Percentiles rank a stretch among this genome's conserved stretches.
Evolutionary conservation across 2,329 filamentous ascomycete genomes (phyloP).

Genomic region (Phyllosticta citribraziliensis): DNA sequence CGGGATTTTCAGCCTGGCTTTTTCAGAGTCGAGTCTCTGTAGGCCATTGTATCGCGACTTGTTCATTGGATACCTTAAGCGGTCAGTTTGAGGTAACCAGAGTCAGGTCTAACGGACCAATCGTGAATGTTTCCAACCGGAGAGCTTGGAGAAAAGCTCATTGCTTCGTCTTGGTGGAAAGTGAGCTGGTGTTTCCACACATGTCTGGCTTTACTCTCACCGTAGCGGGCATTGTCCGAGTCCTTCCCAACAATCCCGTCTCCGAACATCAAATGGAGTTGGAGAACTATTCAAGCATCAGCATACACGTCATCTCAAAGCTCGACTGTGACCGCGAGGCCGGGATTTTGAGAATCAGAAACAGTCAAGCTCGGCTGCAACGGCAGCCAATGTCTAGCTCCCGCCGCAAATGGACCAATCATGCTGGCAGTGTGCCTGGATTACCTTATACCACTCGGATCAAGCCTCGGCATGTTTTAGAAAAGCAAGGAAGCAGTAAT

Average conservation of each 20-base stretch:
- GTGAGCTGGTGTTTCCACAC: conserved; percentile 10
- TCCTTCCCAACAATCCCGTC: conserved; percentile 32
- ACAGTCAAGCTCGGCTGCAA: not conserved
- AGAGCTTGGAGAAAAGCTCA: conserved; percentile 29
- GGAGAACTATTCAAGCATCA: conserved; percentile 19
- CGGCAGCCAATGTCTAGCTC: not conserved
- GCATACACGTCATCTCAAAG: not conserved
- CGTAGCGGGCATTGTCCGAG: conserved; percentile 31
- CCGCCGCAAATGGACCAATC: not conserved
- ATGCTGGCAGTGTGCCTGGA: not conserved
- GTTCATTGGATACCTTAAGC: conserved; percentile 28
- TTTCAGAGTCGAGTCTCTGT: conserved; percentile 30
- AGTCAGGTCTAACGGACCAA: conserved; percentile 16
- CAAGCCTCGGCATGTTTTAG: not conserved
- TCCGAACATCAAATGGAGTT: conserved; percentile 37
- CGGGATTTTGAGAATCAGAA: not conserved
- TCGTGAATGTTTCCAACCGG: conserved; percentile 35
- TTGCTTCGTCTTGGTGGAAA: conserved; percentile 19
- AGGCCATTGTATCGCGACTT: conserved; percentile 34
- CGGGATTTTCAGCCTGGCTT: conserved; percentile 31
- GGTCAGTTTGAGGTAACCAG: not conserved
- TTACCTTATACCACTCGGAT: not conserved
- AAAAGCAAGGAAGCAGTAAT: not conserved
- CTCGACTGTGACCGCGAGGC: not conserved
- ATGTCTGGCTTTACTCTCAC: not conserved